Evolutionary conservation across 2,329 filamentous ascomycete genomes (phyloP).

Genomic region (Hymenoscyphus infarciens): DNA sequence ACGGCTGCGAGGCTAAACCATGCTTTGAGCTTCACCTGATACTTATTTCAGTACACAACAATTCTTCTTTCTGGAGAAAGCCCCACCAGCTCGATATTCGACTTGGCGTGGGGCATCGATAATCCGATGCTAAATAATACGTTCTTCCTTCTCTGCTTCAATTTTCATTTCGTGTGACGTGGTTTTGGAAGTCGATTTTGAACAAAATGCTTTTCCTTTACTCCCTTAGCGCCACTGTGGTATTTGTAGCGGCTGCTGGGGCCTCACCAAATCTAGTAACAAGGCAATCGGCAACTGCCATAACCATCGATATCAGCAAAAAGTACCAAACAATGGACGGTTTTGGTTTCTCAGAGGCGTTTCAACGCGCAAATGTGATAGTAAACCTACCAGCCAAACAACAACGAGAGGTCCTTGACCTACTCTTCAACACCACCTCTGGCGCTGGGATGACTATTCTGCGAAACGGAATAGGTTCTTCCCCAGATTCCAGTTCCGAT

Average conservation of each 20-base stretch:
- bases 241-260: not conserved
- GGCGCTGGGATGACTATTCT: slow-evolving; percentile 50
- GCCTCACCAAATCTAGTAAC: not conserved
- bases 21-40: slow-evolving; percentile 1
- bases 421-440: slow-evolving; percentile 43
- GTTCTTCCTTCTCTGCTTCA: not conserved
- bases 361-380: slow-evolving; percentile 42
- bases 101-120: slow-evolving; percentile 7
- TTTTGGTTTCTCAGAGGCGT: slow-evolving; percentile 48
- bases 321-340: slow-evolving; percentile 42
- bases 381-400: slow-evolving; percentile 34
- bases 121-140: not conserved
- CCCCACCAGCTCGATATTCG: not conserved
- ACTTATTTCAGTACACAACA: not conserved
- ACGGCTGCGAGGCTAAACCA: slow-evolving; percentile 3
- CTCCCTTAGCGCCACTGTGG: not conserved
- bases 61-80: not conserved
- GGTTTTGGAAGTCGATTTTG: not conserved
- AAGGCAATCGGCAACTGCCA: slow-evolving; percentile 12
- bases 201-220: slow-evolving; percentile 6
- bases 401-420: slow-evolving; percentile 42
- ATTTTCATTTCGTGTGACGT: not conserved
- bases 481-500: slow-evolving; percentile 17
- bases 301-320: slow-evolving; percentile 27
- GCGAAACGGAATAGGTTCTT: slow-evolving; percentile 46